Evolutionary conservation across 1,284 basidiomycete species (phyloP).

Genomic region (Marasmius sp.): DNA sequence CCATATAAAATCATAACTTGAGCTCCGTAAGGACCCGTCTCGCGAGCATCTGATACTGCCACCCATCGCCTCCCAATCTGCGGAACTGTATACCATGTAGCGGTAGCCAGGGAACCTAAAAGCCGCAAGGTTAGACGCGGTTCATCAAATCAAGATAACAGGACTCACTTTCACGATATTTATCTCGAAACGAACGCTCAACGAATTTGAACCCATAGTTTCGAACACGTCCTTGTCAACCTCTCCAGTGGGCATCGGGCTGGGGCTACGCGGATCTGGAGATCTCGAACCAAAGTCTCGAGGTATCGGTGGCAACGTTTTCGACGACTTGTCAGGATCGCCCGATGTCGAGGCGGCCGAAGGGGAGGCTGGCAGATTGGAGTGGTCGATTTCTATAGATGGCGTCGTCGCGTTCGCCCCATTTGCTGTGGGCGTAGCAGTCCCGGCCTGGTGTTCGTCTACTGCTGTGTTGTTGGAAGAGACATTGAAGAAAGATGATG

Average conservation of each 20-base stretch:
- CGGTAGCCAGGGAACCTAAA: constrained; percentile 88
- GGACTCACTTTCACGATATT: constrained; percentile 86
- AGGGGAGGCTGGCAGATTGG: constrained; percentile 8
- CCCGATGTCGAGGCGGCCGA: constrained; percentile 22
- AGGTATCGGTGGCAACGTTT: constrained; percentile 72
- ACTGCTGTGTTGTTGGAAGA: constrained; percentile 54
- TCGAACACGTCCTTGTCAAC: constrained; percentile 72
- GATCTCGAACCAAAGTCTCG: constrained; percentile 56
- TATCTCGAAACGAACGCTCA: constrained; percentile 92
- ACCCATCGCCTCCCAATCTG: constrained; percentile 88
- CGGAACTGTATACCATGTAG: constrained; percentile 97
- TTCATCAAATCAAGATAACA: constrained; percentile 4
- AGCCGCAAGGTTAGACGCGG: constrained; percentile 3
- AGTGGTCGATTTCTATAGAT: constrained; percentile 29
- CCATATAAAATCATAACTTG: constrained; percentile 64
- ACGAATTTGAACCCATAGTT: constrained; percentile 66
- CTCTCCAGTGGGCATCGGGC: constrained; percentile 59
- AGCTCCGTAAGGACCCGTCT: constrained; percentile 90
- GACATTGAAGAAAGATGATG: constrained; percentile 80
- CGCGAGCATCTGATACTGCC: constrained; percentile 98
- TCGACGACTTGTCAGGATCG: constrained; percentile 47
- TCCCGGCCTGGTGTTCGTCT: constrained; percentile 20
- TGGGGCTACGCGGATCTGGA: constrained; percentile 33
- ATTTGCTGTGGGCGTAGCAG: constrained; percentile 16
- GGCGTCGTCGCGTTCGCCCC: constrained; percentile 15